These are phyloP conservation scores for Tetrahymena elliotti DNA, from an alignment of 73 alveolate genomes.

Conservation along the genomic window DNA sequence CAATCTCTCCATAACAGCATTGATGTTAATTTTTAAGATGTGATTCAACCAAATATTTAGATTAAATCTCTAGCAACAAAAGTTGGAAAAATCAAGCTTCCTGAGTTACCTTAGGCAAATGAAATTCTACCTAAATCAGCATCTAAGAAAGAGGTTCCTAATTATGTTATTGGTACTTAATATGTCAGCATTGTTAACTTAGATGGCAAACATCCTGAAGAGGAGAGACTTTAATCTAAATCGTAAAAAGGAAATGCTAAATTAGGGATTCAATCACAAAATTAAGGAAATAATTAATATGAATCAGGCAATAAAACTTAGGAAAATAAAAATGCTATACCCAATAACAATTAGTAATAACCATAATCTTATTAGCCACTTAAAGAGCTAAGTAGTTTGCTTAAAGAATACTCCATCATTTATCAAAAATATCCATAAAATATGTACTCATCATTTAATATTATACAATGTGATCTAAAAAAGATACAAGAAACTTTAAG, in stretches of 20 bases:
- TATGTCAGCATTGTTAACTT: not conserved
- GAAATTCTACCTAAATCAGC: not conserved
- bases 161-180: not conserved
- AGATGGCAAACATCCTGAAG: not conserved
- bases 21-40: not conserved
- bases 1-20: not conserved
- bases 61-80: not conserved
- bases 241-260: not conserved
- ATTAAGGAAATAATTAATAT: not conserved
- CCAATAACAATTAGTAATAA: not conserved
- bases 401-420: not conserved
- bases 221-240: not conserved
- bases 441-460: not conserved
- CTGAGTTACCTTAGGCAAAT: not conserved
- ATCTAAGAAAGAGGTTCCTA: not conserved
- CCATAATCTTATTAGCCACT: not conserved
- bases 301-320: not conserved
- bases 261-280: not conserved
- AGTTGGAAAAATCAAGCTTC: not conserved
- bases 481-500: not conserved
- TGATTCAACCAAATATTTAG: not conserved
- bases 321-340: not conserved
- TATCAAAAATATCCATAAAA: not conserved
- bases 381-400: not conserved
- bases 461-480: not conserved